Evolutionary conservation across 108 stramenopile species (phyloP), one percentile per base, ranked within the genome.

Genomic region (Seminavis robusta): DNA sequence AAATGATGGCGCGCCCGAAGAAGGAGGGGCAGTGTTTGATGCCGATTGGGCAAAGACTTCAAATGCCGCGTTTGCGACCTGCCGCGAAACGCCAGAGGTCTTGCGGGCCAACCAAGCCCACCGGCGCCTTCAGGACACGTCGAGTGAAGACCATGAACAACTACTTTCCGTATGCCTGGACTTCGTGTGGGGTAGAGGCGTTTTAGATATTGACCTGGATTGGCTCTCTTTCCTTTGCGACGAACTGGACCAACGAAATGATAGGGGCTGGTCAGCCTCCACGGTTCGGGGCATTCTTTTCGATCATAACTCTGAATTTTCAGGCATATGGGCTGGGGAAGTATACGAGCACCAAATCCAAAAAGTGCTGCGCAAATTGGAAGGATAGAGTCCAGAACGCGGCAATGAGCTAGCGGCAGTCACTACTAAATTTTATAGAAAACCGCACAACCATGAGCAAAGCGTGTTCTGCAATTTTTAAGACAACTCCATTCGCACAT

Each of bases 161-260:
- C 2, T 69, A n/a, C 16, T 69, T 6, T 43, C 15, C 1, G 29
- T 34, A 15, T 44, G 61, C 26, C 23, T 58, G 13, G 69, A 70
- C 55, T 63, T 33, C 21, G 3, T 70, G 13, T 70, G 62, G 30
- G 69, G 69, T n/a, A 16, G 69, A 26, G 69, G 69, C 1, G n/a
- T 63, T 4, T 25, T 21, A 4, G 69, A 70, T 7, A 17, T 24
- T 15, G 69, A 70, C 33, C 20, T 70, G 11, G 28, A 23, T 3
- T 70, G 69, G 69, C 33, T 70, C 1, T 8, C 20, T 0, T 41
- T 28, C n/a, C n/a, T 48, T 6, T 38, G 33, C 24, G 3, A 61
- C 9, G 13, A 10, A 8, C 26, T 53, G 13, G 33, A 32, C 5
- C 8, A 10, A 29, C 25, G 29, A 9, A 8, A 5, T 30, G 36